Evolutionary conservation across 75 land plant species (phyloP).

Genomic region (Sequoia sempervirens): DNA sequence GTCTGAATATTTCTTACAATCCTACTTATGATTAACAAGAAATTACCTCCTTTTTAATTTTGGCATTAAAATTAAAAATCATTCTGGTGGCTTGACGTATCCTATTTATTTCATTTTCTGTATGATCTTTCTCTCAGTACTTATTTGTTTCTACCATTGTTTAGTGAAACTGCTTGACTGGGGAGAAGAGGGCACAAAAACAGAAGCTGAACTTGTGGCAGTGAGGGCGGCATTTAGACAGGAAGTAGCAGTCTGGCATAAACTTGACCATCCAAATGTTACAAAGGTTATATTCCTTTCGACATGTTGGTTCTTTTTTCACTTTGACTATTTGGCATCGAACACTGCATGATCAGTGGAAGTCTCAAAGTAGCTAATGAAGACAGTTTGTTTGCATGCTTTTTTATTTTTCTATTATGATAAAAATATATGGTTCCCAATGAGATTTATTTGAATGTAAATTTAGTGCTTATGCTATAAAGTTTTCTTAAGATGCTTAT

Average conservation of each 20-base stretch:
- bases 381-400: not conserved
- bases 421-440: not conserved
- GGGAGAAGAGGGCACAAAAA: slow-evolving; percentile 76
- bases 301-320: not conserved
- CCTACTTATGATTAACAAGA: not conserved
- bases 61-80: not conserved
- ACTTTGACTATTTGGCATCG: not conserved
- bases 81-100: not conserved
- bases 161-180: slow-evolving; percentile 87
- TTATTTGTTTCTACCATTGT: not conserved
- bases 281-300: slow-evolving; percentile 62
- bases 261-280: slow-evolving; percentile 94
- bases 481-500: not conserved
- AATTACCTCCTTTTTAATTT: not conserved
- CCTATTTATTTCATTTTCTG: not conserved
- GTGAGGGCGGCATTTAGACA: slow-evolving; percentile 66
- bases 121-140: not conserved
- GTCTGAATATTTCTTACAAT: not conserved
- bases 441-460: not conserved
- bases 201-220: slow-evolving; percentile 60
- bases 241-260: slow-evolving; percentile 96
- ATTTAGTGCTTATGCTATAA: not conserved
- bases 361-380: not conserved
- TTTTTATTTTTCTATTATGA: not conserved
- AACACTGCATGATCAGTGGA: not conserved